Conservation (phyloP, 2,329 filamentous ascomycete genomes). For the Aspergillus fumigatus region DNA sequence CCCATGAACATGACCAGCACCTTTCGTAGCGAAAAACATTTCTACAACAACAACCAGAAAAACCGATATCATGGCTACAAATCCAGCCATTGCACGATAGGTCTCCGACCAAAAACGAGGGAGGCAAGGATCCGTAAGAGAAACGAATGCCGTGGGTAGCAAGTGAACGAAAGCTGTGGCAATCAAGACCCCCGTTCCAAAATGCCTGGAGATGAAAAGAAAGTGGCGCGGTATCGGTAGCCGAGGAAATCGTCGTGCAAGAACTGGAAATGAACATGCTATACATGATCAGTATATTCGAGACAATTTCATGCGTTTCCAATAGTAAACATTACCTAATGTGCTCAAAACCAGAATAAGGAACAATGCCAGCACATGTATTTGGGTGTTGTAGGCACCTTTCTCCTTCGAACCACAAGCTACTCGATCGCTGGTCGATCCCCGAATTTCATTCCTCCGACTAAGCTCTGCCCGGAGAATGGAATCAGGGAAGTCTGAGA, state of each 20-base stretch:
- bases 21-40: conserved; percentile 76
- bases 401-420: conserved; percentile 33
- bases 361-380: conserved; percentile 65
- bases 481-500: conserved; percentile 30
- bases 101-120: conserved; percentile 72
- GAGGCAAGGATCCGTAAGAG: conserved; percentile 61
- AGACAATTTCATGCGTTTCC: not conserved
- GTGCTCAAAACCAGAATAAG: conserved; percentile 57
- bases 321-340: conserved; percentile 26
- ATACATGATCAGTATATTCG: not conserved
- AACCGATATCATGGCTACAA: conserved; percentile 78
- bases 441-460: conserved; percentile 19
- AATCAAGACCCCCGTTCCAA: conserved; percentile 54
- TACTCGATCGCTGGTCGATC: conserved; percentile 18
- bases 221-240: conserved; percentile 56
- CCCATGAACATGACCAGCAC: conserved; percentile 56
- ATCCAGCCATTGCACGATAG: conserved; percentile 75
- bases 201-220: conserved; percentile 57
- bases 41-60: conserved; percentile 79
- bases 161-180: conserved; percentile 57
- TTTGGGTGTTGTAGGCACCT: conserved; percentile 57
- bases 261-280: conserved; percentile 60
- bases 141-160: conserved; percentile 59
- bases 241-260: conserved; percentile 56
- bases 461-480: conserved; percentile 31